These are phyloP conservation scores for Pythium sukuiense DNA, from an alignment of 352 stramenopile genomes.

Conservation along the genomic window DNA sequence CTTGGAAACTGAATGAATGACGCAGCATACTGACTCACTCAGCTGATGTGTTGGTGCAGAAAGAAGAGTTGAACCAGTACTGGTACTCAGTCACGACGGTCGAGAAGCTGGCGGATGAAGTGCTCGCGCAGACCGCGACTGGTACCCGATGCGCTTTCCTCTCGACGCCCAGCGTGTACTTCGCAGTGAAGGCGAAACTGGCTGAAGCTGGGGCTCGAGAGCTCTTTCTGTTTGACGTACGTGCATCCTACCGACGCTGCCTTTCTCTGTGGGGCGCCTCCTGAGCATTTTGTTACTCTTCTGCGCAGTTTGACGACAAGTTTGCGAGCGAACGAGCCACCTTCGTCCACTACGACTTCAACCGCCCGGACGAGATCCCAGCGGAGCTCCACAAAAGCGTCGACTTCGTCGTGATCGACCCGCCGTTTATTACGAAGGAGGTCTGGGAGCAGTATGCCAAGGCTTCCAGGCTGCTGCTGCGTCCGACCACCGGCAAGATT, in stretches of 20 bases:
- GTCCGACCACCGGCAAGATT: conserved; percentile 60
- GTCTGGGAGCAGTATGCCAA: conserved; percentile 91
- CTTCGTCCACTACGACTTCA: conserved; percentile 93
- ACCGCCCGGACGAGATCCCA: conserved; percentile 70
- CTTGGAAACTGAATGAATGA: neutral
- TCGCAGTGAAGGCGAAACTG: conserved; percentile 67
- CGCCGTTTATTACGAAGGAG: conserved; percentile 93
- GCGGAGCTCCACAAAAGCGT: conserved; percentile 59
- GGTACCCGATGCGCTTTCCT: conserved; percentile 83
- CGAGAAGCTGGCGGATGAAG: conserved; percentile 63
- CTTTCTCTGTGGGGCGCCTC: neutral
- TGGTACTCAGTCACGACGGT: conserved; percentile 93
- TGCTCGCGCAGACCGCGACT: conserved; percentile 51
- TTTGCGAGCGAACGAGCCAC: conserved; percentile 53
- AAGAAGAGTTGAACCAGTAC: conserved; percentile 96
- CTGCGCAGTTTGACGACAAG: conserved; percentile 78
- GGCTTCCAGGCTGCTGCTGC: conserved; percentile 61
- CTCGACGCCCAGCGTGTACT: conserved; percentile 94
- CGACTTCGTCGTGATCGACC: conserved; percentile 93
- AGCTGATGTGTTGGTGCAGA: conserved; percentile 41
- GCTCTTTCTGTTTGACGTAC: conserved; percentile 89
- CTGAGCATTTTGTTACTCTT: neutral
- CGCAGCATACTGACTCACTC: neutral
- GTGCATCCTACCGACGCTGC: conserved; percentile 17
- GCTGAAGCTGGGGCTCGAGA: conserved; percentile 28